phyloP scores from a whole-genome alignment of 139 green algal genomes.

The Coelastrella sp. region DNA sequence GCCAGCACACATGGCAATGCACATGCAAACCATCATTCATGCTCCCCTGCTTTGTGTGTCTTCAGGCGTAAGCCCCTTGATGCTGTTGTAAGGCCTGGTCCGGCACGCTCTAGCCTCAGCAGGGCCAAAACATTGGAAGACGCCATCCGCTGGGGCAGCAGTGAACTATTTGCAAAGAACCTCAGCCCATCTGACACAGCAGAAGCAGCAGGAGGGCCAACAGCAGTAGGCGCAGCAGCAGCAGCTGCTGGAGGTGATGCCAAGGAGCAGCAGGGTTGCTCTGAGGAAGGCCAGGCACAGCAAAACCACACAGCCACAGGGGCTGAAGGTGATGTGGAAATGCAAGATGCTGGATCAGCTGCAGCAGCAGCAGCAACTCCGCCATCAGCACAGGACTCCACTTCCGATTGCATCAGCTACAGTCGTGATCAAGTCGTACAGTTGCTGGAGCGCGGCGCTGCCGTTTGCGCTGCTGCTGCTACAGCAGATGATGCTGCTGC shows the following conservation, averaged over 20 bases:
- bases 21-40: not conserved
- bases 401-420: conserved; percentile 16
- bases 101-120: conserved; percentile 1
- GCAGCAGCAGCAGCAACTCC: conserved; percentile 29
- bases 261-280: not conserved
- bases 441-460: conserved; percentile 50
- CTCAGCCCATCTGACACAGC: not conserved
- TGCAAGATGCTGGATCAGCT: conserved; percentile 10
- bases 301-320: too few species aligned
- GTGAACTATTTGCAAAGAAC: conserved; percentile 62
- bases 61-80: conserved; percentile 56
- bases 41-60: not conserved
- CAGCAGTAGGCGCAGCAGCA: not conserved
- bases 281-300: not conserved
- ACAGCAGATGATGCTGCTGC: not conserved
- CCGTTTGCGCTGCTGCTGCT: conserved; percentile 30
- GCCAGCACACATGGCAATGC: not conserved
- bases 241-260: not conserved
- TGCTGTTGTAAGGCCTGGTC: conserved; percentile 57
- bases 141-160: conserved; percentile 69
- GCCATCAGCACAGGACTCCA: not conserved
- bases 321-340: conserved; percentile 4
- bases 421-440: conserved; percentile 48
- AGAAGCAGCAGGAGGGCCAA: not conserved
- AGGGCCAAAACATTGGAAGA: conserved; percentile 72